Conservation (phyloP, 2,329 filamentous ascomycete species). For the Scopulariopsis brevicaulis region DNA sequence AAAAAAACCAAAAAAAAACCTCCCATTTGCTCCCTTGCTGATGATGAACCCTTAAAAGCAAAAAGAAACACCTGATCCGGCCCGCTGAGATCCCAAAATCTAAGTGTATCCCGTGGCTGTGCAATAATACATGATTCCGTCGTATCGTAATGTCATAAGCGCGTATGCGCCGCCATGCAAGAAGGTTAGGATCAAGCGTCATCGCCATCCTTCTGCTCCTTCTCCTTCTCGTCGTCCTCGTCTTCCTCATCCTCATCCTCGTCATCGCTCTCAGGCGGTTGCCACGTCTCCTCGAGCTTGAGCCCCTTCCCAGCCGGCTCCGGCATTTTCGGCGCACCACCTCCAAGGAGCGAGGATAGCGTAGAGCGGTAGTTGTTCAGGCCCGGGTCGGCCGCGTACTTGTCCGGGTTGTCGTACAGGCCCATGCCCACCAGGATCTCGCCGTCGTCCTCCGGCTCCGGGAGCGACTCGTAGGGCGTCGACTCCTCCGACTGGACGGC, state of each 20-base stretch:
- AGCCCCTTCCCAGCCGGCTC: constrained; percentile 52
- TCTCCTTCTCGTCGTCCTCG: constrained; percentile 25
- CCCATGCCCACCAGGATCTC: constrained; percentile 76
- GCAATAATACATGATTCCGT: constrained; percentile 2
- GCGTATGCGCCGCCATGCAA: not conserved
- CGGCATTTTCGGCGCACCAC: not conserved
- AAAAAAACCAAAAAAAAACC: too few relatives aligned
- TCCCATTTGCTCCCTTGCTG: too few relatives aligned
- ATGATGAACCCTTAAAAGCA: too few relatives aligned
- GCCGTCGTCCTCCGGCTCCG: constrained; percentile 47
- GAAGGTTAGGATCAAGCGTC: not conserved
- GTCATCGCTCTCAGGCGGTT: constrained; percentile 52
- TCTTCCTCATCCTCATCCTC: constrained; percentile 19
- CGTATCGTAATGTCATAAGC: not conserved
- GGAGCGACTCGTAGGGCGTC: constrained; percentile 35
- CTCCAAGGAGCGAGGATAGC: constrained; percentile 40
- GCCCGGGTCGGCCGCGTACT: constrained; percentile 33
- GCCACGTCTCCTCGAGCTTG: constrained; percentile 74
- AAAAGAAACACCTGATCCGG: not conserved
- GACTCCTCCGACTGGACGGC: constrained; percentile 34
- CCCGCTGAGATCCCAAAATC: not conserved
- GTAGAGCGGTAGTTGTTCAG: constrained; percentile 43
- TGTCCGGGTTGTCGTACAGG: constrained; percentile 63
- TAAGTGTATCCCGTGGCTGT: constrained; percentile 1
- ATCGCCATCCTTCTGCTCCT: constrained; percentile 25